Base-by-base conservation (phyloP, 2,329 filamentous ascomycete genomes). In the Juglanconis oblonga region DNA sequence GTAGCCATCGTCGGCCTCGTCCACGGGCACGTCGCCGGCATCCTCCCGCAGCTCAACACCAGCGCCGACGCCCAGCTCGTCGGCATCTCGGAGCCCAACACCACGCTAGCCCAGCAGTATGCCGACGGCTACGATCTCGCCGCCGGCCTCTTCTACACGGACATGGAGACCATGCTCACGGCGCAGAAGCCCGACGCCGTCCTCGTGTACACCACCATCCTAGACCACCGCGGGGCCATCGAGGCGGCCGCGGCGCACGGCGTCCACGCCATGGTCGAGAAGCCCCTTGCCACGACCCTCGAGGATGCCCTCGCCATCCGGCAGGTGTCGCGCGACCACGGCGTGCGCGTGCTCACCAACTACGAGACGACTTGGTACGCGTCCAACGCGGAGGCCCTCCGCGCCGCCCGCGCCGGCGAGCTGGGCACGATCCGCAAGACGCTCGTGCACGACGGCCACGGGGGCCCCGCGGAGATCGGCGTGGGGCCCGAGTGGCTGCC, bases 211-310 rank as follows among this genome's bases (percentile, higher is more conserved):
- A 42, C 38, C 10, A 42, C 38, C 4, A 42, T 42, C 38, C 38
- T 42, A 14, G 38, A 42, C 38, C 38, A 42, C 10, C 38, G 38
- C 38, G n/a, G 10, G 38, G n/a, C 38, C 38, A 42, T 42, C 6
- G 38, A 42, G 38, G 38, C 10, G 10, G 38, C 38, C 11, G 38
- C 38, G 38, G 10, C 38, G 10, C 38, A 42, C 38, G 38, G 38
- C 38, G n/a, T 42, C 38, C 38, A 58, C 17, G n/a, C 33, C 31
- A 54, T 54, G 24, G 33, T 63, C 24, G 24, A 52, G 10, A 55
- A 33, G 50, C 55, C 64, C 7, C 59, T 62, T 40, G 33, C 55
- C n/a, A 48, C 58, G 42, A 60, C 64, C 3, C 53, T 65, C 44
- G 38, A 53, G 4, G 38, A 42, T 14, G 38, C 38, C 38, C 38